Evolutionary conservation across 768 basidiomycete genomes (phyloP).

Genomic region (Boletus tomentosulus): DNA sequence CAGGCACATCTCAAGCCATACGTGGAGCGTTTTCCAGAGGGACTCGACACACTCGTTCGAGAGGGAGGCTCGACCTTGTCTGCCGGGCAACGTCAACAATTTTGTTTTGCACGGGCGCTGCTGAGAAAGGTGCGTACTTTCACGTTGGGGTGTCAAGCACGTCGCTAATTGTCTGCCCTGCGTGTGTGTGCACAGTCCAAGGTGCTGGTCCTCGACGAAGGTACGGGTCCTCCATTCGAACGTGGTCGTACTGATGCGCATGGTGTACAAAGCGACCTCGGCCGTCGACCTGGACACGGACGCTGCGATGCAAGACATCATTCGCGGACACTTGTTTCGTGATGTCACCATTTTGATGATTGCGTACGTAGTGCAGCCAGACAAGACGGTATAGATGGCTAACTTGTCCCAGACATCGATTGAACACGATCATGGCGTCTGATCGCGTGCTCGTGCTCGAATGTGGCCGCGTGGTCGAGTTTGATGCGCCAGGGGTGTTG

Average conservation of each 20-base stretch:
- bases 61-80: slow-evolving; percentile 83
- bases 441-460: slow-evolving; percentile 80
- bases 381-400: too few relatives aligned
- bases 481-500: slow-evolving; percentile 64
- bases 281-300: slow-evolving; percentile 92
- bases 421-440: slow-evolving; percentile 82
- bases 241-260: slow-evolving; percentile 1
- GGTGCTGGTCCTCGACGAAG: slow-evolving; percentile 92
- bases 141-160: neutral
- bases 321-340: slow-evolving; percentile 72
- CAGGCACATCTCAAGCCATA: slow-evolving; percentile 64
- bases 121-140: slow-evolving; percentile 57
- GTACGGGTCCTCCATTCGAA: slow-evolving; percentile 27
- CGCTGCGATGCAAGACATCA: slow-evolving; percentile 81
- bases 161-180: neutral
- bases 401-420: slow-evolving; percentile 51
- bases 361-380: slow-evolving; percentile 47
- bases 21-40: slow-evolving; percentile 58
- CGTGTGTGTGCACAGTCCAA: slow-evolving; percentile 48
- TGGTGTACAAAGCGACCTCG: slow-evolving; percentile 57
- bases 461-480: slow-evolving; percentile 76
- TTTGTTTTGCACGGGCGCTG: slow-evolving; percentile 86
- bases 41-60: slow-evolving; percentile 66
- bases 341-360: slow-evolving; percentile 84
- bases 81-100: slow-evolving; percentile 79